Conservation (phyloP, 129 eudicot species). For the Arctium lappa region DNA sequence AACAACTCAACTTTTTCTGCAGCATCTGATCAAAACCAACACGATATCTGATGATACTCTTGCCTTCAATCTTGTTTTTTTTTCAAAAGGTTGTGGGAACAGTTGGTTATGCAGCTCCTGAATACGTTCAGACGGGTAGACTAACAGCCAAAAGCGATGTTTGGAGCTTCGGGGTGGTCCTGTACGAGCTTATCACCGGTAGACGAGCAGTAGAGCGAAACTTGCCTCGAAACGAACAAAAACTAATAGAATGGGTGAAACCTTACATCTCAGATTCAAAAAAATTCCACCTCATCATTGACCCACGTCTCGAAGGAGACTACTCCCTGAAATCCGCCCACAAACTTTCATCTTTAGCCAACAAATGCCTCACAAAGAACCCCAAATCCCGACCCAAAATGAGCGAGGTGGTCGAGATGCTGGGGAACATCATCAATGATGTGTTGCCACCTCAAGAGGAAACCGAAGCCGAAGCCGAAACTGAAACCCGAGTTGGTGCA, state of each 20-base stretch:
- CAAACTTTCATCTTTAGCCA: slow-evolving; percentile 67
- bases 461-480: slow-evolving; percentile 9
- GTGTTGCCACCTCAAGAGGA: slow-evolving; percentile 35
- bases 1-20: background rate
- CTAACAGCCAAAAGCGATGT: slow-evolving; percentile 87
- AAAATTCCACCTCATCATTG: slow-evolving; percentile 62
- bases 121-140: slow-evolving; percentile 77
- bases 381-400: slow-evolving; percentile 78
- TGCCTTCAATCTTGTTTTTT: background rate
- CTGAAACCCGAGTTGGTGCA: slow-evolving; percentile 26
- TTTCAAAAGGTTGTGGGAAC: slow-evolving; percentile 75
- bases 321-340: slow-evolving; percentile 63
- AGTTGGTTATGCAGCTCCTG: slow-evolving; percentile 90
- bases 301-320: slow-evolving; percentile 59
- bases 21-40: too few relatives aligned
- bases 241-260: slow-evolving; percentile 87
- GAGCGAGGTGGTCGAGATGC: slow-evolving; percentile 76
- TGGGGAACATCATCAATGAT: slow-evolving; percentile 57
- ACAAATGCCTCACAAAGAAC: slow-evolving; percentile 72
- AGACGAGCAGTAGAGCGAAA: slow-evolving; percentile 80
- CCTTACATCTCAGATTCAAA: slow-evolving; percentile 72
- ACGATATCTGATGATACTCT: too few relatives aligned
- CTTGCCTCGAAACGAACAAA: slow-evolving; percentile 77
- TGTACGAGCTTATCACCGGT: slow-evolving; percentile 79
- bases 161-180: slow-evolving; percentile 94